Evolutionary conservation across 768 basidiomycete genomes (phyloP), one percentile per base, ranked within the genome.

Genomic region (Leccinum obscurum): DNA sequence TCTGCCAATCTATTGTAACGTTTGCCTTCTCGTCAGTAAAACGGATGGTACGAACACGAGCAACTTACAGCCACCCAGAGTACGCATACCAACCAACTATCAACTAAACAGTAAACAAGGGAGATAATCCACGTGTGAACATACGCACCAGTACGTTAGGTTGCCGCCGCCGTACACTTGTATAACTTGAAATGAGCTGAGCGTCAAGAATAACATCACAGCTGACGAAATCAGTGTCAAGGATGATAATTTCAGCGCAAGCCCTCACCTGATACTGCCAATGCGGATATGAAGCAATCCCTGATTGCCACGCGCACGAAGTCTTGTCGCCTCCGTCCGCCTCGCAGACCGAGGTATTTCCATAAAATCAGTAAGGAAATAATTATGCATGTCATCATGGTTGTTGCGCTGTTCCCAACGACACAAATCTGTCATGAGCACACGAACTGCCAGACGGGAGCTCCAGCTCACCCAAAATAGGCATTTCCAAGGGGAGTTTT

Each of bases 21-120:
- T 14, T 24, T 30, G 3, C 30, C n/a, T 52, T 32, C 30, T 52
- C 32, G 17, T 52, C 52, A 52, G 4, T n/a, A 32, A 34, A 20
- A 52, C 20, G 11, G 3, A 34, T 20, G 0, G 2, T 28, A 20
- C 28, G 26, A 52, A n/a, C 15, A 15, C 32, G 50, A 35, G n/a
- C 2, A 5, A 68, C 68, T 52, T 34, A 69, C 66, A 15, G 61
- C 59, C n/a, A 66, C 39, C 62, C 66, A 69, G 17, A 69, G 59
- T 10, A 56, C 30, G 44, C 48, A 54, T 4, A 66, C 64, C 8
- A 69, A 44, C 66, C 66, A 68, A 44, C 68, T 69, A 51, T 24
- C 17, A 34, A 22, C 24, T 15, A 4, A n/a, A 54, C 24, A 10
- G n/a, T 39, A 37, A 24, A 26, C 34, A 44, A 7, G 48, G 15